Base-by-base conservation (phyloP, 768 basidiomycete genomes). In the Atractiella rhizophila region DNA sequence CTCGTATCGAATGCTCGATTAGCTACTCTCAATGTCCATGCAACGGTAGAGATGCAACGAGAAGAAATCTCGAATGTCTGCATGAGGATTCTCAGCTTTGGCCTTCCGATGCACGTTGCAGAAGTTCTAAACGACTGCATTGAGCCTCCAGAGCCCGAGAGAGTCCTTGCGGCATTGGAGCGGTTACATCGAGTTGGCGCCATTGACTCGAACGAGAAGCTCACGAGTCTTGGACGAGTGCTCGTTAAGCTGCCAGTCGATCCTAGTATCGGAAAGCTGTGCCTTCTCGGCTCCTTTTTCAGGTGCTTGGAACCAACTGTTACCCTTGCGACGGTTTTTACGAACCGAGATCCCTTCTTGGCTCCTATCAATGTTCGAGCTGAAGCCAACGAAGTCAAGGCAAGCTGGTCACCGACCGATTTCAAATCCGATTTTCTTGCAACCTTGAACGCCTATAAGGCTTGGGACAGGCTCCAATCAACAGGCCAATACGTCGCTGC, bases 21-120 rank as follows among this genome's bases (percentile, higher is more conserved):
- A 3, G 61, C 62, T 13, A 59, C 62, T 10, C 64, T 94, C 35
- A 65, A 70, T 38, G 68, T 77, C 21, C 74, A 88, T 54, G 82
- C 85, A 57, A 73, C 73, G 1, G 86, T 91, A 28, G 86, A 91
- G 63, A 94, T 94, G 83, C 81, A 81, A 56, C 68, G 83, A 26
- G 70, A 75, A 11, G 82, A 85, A 57, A 57, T 88, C 50, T 78
- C 72, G 51, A 82, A 83, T 53, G 75, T 86, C 34, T 42, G 25
- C 10, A 35, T 42, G 13, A 13, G 5, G 11, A 6, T 94, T 57
- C 91, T 88, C 54, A 83, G 83, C 8, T 67, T 91, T 27, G 73
- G 81, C 56, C 76, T 91, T 56, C 78, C 80, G 5, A 71, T 83
- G 71, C 60, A 70, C 23, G 78, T 82, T 5, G 77, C 86, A 53